These are phyloP conservation scores for Exobasidium cylindrosporum DNA, from an alignment of 1,284 basidiomycete species.

Conservation along the genomic window DNA sequence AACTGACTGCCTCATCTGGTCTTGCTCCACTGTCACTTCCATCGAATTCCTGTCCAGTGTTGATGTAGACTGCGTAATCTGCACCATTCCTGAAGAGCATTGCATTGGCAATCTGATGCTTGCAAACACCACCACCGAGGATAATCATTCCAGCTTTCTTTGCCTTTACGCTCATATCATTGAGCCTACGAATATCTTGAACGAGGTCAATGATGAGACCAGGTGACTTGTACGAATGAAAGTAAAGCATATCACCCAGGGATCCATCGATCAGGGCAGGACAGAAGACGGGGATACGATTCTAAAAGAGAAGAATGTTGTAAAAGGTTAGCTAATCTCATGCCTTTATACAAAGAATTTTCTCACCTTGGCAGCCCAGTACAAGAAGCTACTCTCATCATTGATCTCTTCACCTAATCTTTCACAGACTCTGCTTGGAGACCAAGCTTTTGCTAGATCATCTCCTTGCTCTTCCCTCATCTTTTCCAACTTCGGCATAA, in stretches of 20 bases:
- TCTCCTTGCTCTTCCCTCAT: constrained; percentile 90
- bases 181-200: constrained; percentile 83
- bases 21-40: constrained; percentile 95
- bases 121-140: constrained; percentile 96
- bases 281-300: constrained; percentile 97
- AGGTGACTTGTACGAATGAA: constrained; percentile 75
- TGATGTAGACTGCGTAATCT: constrained; percentile 96
- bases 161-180: constrained; percentile 82
- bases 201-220: constrained; percentile 91
- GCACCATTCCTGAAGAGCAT: constrained; percentile 99
- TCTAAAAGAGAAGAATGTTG: constrained; percentile 59
- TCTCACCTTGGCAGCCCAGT: constrained; percentile 80
- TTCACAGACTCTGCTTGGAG: constrained; percentile 87
- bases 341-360: too few species aligned
- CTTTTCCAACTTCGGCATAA: constrained; percentile 84
- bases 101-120: constrained; percentile 98
- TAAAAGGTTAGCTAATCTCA: neutral
- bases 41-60: constrained; percentile 98
- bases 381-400: constrained; percentile 89
- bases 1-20: constrained; percentile 97
- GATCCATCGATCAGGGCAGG: constrained; percentile 97
- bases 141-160: constrained; percentile 98
- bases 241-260: constrained; percentile 98
- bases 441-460: constrained; percentile 66
- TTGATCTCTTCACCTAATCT: constrained; percentile 92